Base-by-base conservation (phyloP, 2,329 filamentous ascomycete species). In the Davidsoniella neocaledoniae region DNA sequence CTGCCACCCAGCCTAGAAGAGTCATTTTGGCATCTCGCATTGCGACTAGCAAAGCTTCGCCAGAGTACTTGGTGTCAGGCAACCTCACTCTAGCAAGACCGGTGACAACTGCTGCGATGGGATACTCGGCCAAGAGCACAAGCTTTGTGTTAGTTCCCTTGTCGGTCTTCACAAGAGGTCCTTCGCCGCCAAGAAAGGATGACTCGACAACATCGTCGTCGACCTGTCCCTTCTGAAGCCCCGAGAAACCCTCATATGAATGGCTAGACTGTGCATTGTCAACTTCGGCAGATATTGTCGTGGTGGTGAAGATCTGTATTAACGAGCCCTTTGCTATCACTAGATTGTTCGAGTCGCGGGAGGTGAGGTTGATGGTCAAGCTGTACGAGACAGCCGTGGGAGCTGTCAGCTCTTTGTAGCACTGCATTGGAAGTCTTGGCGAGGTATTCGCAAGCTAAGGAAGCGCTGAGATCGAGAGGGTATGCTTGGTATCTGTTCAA, bases 381-480 rank as follows among this genome's bases (percentile, higher is more conserved):
- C 88, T 86, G 68, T 94, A 83, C 60, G 86, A 88, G 67, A 96
- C 87, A 63, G 88, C 88, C 63, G 88, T 93, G 49, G 91, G 88
- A 70, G 90, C 84, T 64, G 86, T 80, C 64, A 98, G 74, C 73
- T 98, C 91, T 61, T 86, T 88, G 69, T 96, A 96, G 73, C 86
- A 94, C 77, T 96, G 90, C 90, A 96, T 96, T 44, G 57, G 43
- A 21, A 19, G 3, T 16, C 26, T 33, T 29, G 19, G 6, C 14
- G n/a, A n/a, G 25, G 23, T 9, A 17, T 16, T 29, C 29, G 23
- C 37, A 33, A 38, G n/a, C 10, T 37, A 39, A 21, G 29, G 33
- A 23, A 17, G 17, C 29, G 44, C 17, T 46, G 29, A 33, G 29
- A 33, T 33, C 29, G 29, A 12, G 29, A 4, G 9, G 21, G 41